These are phyloP conservation scores for Mangifera indica DNA, from an alignment of 345 rosid species.

Conservation along the genomic window DNA sequence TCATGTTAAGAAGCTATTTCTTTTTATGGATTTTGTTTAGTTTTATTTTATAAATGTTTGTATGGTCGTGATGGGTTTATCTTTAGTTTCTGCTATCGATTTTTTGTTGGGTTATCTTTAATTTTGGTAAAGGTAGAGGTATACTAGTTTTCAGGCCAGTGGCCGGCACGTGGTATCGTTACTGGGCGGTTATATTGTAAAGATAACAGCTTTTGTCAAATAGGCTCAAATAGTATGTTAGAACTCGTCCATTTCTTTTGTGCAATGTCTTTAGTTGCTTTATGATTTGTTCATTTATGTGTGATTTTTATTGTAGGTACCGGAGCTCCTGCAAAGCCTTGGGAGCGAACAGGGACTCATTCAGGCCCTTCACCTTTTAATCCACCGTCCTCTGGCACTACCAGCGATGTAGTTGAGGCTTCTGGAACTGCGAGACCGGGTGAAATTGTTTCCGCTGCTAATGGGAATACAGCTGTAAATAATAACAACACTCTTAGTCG, in stretches of 20 bases:
- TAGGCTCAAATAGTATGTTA: background rate
- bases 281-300: background rate
- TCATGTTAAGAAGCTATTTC: background rate
- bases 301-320: conserved; percentile 35
- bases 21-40: background rate
- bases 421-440: conserved; percentile 94
- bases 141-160: too few relatives aligned
- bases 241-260: background rate
- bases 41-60: background rate
- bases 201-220: too few relatives aligned
- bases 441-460: conserved; percentile 55
- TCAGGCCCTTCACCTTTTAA: conserved; percentile 86
- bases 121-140: background rate
- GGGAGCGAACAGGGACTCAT: conserved; percentile 77
- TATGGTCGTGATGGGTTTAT: background rate
- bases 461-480: conserved; percentile 44
- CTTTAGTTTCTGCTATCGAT: background rate
- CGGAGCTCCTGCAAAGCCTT: conserved; percentile 81
- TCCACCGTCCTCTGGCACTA: conserved; percentile 84
- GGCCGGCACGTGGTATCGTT: too few relatives aligned
- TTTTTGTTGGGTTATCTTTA: background rate
- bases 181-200: too few relatives aligned
- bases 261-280: background rate
- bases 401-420: conserved; percentile 88
- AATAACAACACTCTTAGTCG: conserved; percentile 48